phyloP scores from a whole-genome alignment of 176 grass and related monocot species.

The Oryza australiensis region DNA sequence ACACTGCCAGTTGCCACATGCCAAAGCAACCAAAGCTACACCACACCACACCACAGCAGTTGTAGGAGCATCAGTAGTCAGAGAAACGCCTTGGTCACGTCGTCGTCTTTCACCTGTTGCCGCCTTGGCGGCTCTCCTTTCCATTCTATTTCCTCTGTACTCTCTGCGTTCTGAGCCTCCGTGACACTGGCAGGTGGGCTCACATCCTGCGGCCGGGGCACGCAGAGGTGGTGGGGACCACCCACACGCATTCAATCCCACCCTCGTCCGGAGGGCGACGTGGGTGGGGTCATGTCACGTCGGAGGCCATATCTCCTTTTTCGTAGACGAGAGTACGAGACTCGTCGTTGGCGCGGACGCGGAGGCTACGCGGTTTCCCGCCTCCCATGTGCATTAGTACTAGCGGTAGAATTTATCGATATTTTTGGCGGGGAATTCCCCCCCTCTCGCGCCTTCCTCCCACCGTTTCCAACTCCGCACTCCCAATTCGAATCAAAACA shows the following conservation, averaged over 20 bases:
- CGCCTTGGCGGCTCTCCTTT: neutral
- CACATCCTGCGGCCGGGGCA: neutral
- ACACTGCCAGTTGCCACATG: slow-evolving; percentile 26
- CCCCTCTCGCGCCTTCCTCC: neutral
- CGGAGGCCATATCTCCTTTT: neutral
- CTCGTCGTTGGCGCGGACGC: neutral
- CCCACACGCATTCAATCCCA: neutral
- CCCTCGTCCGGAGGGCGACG: neutral
- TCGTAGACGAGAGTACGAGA: neutral
- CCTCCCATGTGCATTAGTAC: no score
- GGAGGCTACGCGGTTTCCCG: slow-evolving; percentile 17
- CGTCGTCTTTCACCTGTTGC: neutral
- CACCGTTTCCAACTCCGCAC: neutral
- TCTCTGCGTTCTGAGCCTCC: neutral
- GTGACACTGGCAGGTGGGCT: neutral
- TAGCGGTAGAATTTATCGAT: neutral
- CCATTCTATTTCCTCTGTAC: neutral
- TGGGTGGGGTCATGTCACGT: neutral
- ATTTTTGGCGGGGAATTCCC: slow-evolving; percentile 13
- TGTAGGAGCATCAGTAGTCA: neutral
- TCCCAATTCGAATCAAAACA: neutral
- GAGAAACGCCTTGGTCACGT: neutral
- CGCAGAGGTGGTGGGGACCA: neutral
- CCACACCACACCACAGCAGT: neutral
- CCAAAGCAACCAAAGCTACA: slow-evolving; percentile 24